phyloP scores from a whole-genome alignment of 2,329 filamentous ascomycete genomes.

The Calonectria hongkongensis region DNA sequence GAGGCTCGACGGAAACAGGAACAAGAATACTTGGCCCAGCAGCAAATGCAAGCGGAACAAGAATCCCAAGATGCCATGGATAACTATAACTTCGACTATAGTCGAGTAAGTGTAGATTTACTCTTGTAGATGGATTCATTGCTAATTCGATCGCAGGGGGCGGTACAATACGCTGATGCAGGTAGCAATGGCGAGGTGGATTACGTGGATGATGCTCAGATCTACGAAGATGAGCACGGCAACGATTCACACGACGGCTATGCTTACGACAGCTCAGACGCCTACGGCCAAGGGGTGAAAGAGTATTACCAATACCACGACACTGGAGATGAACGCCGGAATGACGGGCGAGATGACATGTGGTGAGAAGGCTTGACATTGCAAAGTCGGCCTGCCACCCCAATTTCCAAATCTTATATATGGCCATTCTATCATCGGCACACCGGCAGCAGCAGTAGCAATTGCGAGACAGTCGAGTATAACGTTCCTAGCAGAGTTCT shows the following conservation, averaged over 20 bases:
- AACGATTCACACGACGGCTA: constrained; percentile 62
- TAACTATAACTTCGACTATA: constrained; percentile 73
- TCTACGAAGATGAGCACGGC: constrained; percentile 71
- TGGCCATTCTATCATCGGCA: constrained; percentile 45
- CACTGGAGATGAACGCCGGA: constrained; percentile 58
- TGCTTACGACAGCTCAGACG: constrained; percentile 62
- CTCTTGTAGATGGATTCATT: background rate
- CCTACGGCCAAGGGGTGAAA: constrained; percentile 62
- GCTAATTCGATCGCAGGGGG: constrained; percentile 58
- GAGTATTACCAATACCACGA: constrained; percentile 65
- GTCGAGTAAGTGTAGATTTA: constrained; percentile 64
- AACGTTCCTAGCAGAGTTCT: constrained; percentile 52
- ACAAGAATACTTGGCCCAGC: constrained; percentile 68
- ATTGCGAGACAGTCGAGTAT: constrained; percentile 47
- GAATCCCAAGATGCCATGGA: constrained; percentile 69
- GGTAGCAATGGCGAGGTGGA: constrained; percentile 66
- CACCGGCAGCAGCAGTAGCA: constrained; percentile 45
- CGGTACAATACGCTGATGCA: constrained; percentile 68
- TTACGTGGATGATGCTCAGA: constrained; percentile 71
- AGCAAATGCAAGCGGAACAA: constrained; percentile 66
- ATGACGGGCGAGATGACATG: constrained; percentile 65
- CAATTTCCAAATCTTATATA: constrained; percentile 50
- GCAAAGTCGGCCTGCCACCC: constrained; percentile 38
- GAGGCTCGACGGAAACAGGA: constrained; percentile 71
- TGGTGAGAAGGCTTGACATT: constrained; percentile 60